These are phyloP conservation scores for Apostasia ramifera DNA, from an alignment of 106 monocot species.

Conservation along the genomic window DNA sequence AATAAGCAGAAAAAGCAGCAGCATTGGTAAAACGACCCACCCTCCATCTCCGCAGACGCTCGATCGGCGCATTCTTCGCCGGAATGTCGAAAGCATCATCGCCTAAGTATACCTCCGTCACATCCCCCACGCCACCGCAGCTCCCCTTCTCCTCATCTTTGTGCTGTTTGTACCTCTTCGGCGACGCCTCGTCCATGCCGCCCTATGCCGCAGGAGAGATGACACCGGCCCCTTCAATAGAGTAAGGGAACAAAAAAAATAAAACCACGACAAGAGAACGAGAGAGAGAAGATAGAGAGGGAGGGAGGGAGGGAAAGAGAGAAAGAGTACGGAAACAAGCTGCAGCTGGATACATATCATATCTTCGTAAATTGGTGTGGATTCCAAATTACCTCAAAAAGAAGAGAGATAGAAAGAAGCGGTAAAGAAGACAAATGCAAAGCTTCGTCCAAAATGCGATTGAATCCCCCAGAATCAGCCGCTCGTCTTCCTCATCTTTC, in stretches of 20 bases:
- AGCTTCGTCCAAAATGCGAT: not conserved
- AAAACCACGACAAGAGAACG: not conserved
- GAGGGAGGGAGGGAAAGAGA: not conserved
- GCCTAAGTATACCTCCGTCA: slow-evolving; percentile 4
- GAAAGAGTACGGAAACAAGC: not conserved
- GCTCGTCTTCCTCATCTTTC: not conserved
- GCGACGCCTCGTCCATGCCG: slow-evolving; percentile 1
- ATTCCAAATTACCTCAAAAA: not conserved
- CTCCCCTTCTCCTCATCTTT: slow-evolving; percentile 6
- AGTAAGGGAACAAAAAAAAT: not conserved
- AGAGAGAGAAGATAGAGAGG: not conserved
- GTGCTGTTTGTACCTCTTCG: slow-evolving; percentile 7
- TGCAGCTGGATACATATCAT: not conserved
- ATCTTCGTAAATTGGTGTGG: not conserved
- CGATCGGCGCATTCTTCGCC: slow-evolving; percentile 44
- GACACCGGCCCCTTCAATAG: slow-evolving; percentile 16
- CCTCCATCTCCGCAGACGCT: slow-evolving; percentile 60
- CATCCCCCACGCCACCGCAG: not conserved
- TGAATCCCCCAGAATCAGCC: not conserved
- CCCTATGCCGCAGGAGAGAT: slow-evolving; percentile 33
- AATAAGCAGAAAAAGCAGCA: not conserved
- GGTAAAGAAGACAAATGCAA: not conserved
- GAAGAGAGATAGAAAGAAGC: not conserved
- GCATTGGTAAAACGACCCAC: slow-evolving; percentile 19
- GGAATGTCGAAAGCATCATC: slow-evolving; percentile 50